Evolutionary conservation across 2,329 filamentous ascomycete genomes (phyloP), one percentile per base, ranked within the genome.

Genomic region (Triangularia setosa): DNA sequence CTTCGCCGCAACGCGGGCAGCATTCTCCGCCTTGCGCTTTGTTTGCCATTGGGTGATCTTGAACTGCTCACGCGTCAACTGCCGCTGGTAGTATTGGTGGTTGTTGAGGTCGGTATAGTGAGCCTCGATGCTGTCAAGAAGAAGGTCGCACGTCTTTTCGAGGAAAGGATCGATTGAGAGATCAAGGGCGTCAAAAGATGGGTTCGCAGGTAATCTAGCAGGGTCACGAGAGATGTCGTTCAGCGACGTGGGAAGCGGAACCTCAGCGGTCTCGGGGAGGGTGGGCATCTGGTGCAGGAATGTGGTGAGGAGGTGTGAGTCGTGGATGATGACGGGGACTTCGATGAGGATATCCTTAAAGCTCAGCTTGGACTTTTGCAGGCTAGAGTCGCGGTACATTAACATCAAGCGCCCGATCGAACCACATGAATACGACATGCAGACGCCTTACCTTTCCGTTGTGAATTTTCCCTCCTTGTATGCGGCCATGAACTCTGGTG

Each of bases 41-140:
- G 89, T 82, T 81, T 98, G 94, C 95, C 95, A 99, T 70, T 93
- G 90, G 62, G 91, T 89, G 73, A 99, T 97, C 87, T 98, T 99
- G 73, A 90, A 82, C 82, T 99, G 95, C 82, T 99, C 95, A 72
- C 95, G 91, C 61, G 89, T 90, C 64, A 98, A 85, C 75, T 96
- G 93, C 74, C 95, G 88, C 81, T 97, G 93, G 83, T 97, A 97
- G 85, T 86, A 87, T 79, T 97, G 93, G 83, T 96, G 95, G 86
- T 99, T 99, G 87, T 98, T 98, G 77, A 96, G 90, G 80, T 99
- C 95, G 66, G 93, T 97, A 82, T 98, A 95, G 83, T 99, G 95
- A 63, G 90, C 90, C 83, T 99, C 95, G 77, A 99, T 97, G 83
- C 90, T 93, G 75, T 99, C 95, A 68, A 98, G 88, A 64, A 99